phyloP scores from a whole-genome alignment of 1,284 basidiomycete species.

The Coniophora puteana region DNA sequence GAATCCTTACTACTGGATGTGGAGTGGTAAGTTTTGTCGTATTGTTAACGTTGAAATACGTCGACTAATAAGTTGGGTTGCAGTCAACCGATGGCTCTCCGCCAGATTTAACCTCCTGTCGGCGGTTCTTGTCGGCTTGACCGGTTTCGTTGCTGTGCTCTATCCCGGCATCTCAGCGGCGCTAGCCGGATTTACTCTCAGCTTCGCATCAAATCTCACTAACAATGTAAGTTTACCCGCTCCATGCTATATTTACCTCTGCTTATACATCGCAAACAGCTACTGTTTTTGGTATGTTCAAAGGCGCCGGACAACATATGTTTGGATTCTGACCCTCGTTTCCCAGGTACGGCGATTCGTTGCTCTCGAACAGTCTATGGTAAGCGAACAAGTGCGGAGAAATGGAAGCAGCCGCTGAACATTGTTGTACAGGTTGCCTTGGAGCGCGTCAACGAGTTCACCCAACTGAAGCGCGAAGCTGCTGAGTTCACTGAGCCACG shows the following conservation, averaged over 20 bases:
- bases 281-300: slow-evolving; percentile 36
- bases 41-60: slow-evolving; percentile 1
- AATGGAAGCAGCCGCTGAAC: not conserved
- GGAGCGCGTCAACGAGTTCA: slow-evolving; percentile 90
- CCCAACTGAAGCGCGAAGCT: slow-evolving; percentile 73
- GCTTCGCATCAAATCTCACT: slow-evolving; percentile 72
- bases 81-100: slow-evolving; percentile 72
- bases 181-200: slow-evolving; percentile 74
- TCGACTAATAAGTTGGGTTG: slow-evolving; percentile 2
- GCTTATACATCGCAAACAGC: slow-evolving; percentile 30
- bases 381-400: slow-evolving; percentile 22
- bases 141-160: slow-evolving; percentile 65
- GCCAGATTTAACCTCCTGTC: slow-evolving; percentile 78
- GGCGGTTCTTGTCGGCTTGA: slow-evolving; percentile 64
- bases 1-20: slow-evolving; percentile 81
- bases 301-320: too few species aligned
- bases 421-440: slow-evolving; percentile 60
- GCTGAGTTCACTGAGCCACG: slow-evolving; percentile 83
- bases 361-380: slow-evolving; percentile 85
- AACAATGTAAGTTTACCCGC: slow-evolving; percentile 49
- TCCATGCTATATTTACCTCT: not conserved
- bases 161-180: slow-evolving; percentile 67
- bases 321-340: slow-evolving; percentile 4
- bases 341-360: slow-evolving; percentile 59
- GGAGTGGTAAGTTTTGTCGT: slow-evolving; percentile 55